phyloP scores from a whole-genome alignment of 2,329 filamentous ascomycete species.

The Tothia fuscella region DNA sequence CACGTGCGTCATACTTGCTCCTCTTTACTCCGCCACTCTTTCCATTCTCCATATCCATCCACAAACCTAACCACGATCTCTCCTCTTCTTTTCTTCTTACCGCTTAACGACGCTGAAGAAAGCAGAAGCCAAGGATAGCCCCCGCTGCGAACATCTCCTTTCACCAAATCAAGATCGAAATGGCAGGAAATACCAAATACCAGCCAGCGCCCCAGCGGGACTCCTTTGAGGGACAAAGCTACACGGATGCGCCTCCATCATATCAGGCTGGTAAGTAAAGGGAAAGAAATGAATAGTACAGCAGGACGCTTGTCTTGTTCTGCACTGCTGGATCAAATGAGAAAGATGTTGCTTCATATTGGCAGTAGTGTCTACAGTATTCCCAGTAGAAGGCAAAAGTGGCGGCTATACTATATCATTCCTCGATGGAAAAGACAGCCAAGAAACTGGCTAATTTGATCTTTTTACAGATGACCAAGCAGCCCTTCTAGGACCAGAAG shows the following conservation, averaged over 20 bases:
- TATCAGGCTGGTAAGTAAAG: too few relatives aligned
- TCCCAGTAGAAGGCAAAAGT: too few relatives aligned
- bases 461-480: constrained; percentile 43
- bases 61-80: background rate
- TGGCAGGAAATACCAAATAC: constrained; percentile 74
- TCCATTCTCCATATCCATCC: background rate
- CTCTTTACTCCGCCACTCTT: background rate
- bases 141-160: background rate
- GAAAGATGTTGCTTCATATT: too few relatives aligned
- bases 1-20: background rate
- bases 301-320: too few relatives aligned
- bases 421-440: too few relatives aligned
- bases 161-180: constrained; percentile 23
- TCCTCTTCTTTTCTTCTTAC: background rate
- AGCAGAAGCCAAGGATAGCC: too few relatives aligned
- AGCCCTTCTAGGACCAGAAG: constrained; percentile 51
- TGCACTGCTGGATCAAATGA: too few relatives aligned
- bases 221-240: constrained; percentile 59
- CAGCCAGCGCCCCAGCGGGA: constrained; percentile 73
- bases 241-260: constrained; percentile 69
- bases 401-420: too few relatives aligned
- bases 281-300: too few relatives aligned
- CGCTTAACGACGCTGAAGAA: too few relatives aligned
- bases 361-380: too few relatives aligned
- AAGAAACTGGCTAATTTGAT: too few relatives aligned